Evolutionary conservation across 306 rosid species (phyloP).

Genomic region (Acacia acuminata): DNA sequence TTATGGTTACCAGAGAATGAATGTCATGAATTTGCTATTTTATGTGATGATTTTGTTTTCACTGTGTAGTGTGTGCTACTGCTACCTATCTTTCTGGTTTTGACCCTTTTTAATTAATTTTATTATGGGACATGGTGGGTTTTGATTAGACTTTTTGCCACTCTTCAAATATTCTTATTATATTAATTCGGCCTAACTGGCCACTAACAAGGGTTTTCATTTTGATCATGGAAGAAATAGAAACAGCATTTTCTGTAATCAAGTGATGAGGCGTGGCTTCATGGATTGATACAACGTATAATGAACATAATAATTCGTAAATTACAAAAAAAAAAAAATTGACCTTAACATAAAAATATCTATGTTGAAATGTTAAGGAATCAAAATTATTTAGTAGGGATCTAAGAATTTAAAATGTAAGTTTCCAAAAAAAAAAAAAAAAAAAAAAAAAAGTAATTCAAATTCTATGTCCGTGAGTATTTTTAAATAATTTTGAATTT

Average conservation of each 20-base stretch:
- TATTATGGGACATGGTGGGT: constrained; percentile 23
- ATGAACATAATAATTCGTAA: neutral
- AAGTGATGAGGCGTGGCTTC: neutral
- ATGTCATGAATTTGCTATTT: constrained; percentile 26
- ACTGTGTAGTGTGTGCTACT: neutral
- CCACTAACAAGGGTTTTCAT: constrained; percentile 10
- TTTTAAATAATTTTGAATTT: no score
- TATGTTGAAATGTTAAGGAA: neutral
- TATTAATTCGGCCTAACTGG: constrained; percentile 9
- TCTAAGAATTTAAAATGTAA: neutral
- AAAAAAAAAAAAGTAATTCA: no score
- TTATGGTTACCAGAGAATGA: constrained; percentile 17
- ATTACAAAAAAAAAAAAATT: neutral
- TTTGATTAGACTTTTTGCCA: constrained; percentile 39
- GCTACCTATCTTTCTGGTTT: neutral
- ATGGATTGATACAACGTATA: neutral
- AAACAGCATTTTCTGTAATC: neutral
- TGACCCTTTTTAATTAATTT: neutral
- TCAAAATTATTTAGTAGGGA: neutral
- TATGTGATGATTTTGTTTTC: constrained; percentile 8
- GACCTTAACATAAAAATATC: neutral
- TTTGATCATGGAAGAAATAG: neutral
- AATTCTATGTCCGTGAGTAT: neutral
- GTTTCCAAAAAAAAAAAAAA: neutral
- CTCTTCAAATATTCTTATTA: neutral